Conservation (phyloP, 306 rosid genomes). For the Vigna radiata region DNA sequence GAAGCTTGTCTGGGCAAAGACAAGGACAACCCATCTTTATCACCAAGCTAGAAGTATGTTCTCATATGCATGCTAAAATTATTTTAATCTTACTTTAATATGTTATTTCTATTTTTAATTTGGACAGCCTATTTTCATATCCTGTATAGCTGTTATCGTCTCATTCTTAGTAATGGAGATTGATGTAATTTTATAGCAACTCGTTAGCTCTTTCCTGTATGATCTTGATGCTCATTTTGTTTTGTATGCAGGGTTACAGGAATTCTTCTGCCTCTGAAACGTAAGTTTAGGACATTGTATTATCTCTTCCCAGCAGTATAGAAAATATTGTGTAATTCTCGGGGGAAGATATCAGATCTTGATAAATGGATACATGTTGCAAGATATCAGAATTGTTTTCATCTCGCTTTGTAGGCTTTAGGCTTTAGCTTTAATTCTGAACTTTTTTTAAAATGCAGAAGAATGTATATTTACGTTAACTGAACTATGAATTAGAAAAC, state of each 20-base stretch:
- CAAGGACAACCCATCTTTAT: no score
- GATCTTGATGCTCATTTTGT: constrained; percentile 44
- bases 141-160: constrained; percentile 7
- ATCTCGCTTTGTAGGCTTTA: no score
- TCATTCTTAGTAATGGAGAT: constrained; percentile 10
- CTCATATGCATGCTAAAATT: constrained; percentile 30
- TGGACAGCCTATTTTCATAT: constrained; percentile 31
- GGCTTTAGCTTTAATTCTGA: no score
- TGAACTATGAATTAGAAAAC: no score
- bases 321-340: constrained; percentile 29
- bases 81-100: constrained; percentile 7
- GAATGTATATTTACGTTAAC: no score
- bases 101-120: constrained; percentile 8
- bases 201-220: constrained; percentile 32
- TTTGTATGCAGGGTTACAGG: constrained; percentile 91
- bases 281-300: constrained; percentile 64
- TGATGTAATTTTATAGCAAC: constrained; percentile 20
- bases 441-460: no score
- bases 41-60: no score
- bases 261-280: constrained; percentile 80
- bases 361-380: no score
- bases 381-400: no score
- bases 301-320: constrained; percentile 30
- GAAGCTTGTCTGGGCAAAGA: no score
- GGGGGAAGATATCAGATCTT: no score